Base-by-base conservation (phyloP, 2,329 filamentous ascomycete species). In the Alternaria metachromatica region DNA sequence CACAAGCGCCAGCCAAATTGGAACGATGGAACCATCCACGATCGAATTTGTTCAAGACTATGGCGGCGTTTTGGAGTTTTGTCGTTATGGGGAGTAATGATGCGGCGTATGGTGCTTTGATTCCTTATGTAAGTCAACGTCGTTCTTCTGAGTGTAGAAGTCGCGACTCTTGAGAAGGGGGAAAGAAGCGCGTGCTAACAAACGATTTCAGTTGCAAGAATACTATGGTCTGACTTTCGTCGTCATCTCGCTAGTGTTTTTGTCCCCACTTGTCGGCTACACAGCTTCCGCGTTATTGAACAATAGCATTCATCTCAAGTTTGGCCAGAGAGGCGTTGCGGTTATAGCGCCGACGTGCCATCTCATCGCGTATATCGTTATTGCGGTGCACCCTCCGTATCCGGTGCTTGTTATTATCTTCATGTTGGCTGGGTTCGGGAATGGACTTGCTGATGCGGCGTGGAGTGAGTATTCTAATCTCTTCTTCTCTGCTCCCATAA, bases 241-340 rank as follows among this genome's bases (percentile, higher is more conserved):
- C 5, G 80, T 90, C 58, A 85, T 92, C 4, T 90, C 90, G 0
- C 83, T 91, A 2, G 80, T 92, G 46, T 92, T 92, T 76, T 81
- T 92, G 11, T 86, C 89, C 0, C 89, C 89, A 0, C 88, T 92
- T 53, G 81, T 86, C 4, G 90, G 90, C 50, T 92, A 92, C 78
- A 84, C 87, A 13, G 71, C 85, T 3, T 88, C 89, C 2, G 89
- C 89, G 1, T 78, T 92, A 1, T 74, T 86, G 54, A 93, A 92
- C 77, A 91, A 90, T 73, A 78, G 79, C 10, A 84, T 92, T 49
- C 90, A 92, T 76, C 82, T 89, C 69, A 82, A 81, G 41, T 82
- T 88, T 54, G 92, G 92, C 37, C 91, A 92, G 73, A 86, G 90
- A 15, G 92, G 92, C 10, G 86, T 94, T 10, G 90, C 91, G 11